phyloP scores from a whole-genome alignment of 1,284 basidiomycete species.

The Ustilago trichophora region DNA sequence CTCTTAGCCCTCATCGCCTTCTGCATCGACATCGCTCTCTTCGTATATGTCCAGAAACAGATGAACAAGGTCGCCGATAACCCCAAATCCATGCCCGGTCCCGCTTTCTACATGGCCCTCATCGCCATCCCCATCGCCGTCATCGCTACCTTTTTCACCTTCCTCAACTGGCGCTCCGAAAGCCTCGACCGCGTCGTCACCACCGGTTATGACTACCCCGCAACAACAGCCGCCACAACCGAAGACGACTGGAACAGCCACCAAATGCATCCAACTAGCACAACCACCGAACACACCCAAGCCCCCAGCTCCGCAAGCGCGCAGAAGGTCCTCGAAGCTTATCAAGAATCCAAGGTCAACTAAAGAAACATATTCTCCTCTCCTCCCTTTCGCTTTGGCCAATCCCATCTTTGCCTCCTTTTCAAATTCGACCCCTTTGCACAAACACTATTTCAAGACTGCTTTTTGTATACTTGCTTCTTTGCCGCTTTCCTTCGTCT shows the following conservation, averaged over 20 bases:
- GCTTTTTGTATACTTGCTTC: too few species aligned
- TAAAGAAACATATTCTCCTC: too few species aligned
- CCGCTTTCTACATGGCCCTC: slow-evolving; percentile 44
- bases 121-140: slow-evolving; percentile 25
- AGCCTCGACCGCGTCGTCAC: slow-evolving; percentile 7
- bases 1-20: slow-evolving; percentile 28
- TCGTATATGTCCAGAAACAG: slow-evolving; percentile 30
- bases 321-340: slow-evolving; percentile 36
- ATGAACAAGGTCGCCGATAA: slow-evolving; percentile 10
- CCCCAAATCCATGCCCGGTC: slow-evolving; percentile 15
- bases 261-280: slow-evolving; percentile 17
- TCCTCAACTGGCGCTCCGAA: slow-evolving; percentile 25
- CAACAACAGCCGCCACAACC: background rate
- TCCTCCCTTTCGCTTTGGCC: too few species aligned
- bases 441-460: too few species aligned
- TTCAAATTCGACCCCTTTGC: too few species aligned
- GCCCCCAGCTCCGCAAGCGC: slow-evolving; percentile 1
- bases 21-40: slow-evolving; percentile 36
- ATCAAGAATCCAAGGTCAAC: slow-evolving; percentile 13
- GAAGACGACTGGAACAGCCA: background rate
- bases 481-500: too few species aligned
- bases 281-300: slow-evolving; percentile 3
- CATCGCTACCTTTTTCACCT: slow-evolving; percentile 3
- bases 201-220: slow-evolving; percentile 18
- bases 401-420: too few species aligned